Base-by-base conservation (phyloP, 2,329 filamentous ascomycete species). In the Tolypocladium amazonense region DNA sequence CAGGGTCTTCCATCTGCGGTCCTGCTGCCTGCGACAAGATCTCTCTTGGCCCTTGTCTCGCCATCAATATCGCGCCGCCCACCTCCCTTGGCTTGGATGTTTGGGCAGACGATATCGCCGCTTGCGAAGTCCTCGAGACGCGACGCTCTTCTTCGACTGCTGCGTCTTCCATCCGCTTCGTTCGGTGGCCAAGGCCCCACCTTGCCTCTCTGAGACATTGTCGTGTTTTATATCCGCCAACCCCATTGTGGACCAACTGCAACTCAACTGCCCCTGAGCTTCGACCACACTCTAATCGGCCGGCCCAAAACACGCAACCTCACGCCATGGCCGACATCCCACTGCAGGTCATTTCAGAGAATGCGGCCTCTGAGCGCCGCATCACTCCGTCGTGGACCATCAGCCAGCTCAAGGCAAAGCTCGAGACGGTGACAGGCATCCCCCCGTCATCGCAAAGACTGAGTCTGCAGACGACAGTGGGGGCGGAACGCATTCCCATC, bases 361-460 rank as follows among this genome's bases (percentile, higher is more conserved):
- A 88, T 73, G 81, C 88, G 56, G 84, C 87, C 56, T 92, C 91
- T 57, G 94, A 99, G 77, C 89, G 93, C 62, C 90, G 94, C 66
- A 86, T 97, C 72, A 93, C 90, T 33, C 93, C 93, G 18, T 88
- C 92, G 66, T 99, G 94, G 94, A 88, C 88, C 62, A 88, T 99
- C 70, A 80, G 82, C 59, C 87, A 90, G 68, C 82, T 97, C 68
- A 96, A 93, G 77, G 76, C 81, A 58, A 95, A 94, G 74, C 86
- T 99, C 57, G 93, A 97, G 75, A 88, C 91, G 62, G 87, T 97
- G 75, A 97, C 93, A 2, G 94, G 94, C 62, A 86, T 97, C 43
- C 93, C 94, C 20, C 89, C 92, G 14, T 82, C 82, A 37, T 86
- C 82, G 62, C 94, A 97, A 73, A 84, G 80, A 63, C 81, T 99